phyloP scores from a whole-genome alignment of 2,329 filamentous ascomycete species.

The Aureobasidium leucospermi region DNA sequence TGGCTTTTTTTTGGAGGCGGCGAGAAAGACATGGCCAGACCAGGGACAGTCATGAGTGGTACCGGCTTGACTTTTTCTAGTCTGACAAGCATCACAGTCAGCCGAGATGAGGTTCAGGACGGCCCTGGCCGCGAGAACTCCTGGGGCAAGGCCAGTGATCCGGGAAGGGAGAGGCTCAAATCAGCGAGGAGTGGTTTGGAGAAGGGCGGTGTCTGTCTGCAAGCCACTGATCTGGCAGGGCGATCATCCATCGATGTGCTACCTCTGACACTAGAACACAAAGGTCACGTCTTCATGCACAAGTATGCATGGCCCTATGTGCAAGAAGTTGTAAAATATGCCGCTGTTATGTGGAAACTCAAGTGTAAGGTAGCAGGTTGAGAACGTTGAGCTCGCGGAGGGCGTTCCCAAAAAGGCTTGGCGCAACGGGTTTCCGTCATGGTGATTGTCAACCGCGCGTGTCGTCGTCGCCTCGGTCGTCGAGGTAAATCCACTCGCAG shows the following conservation, averaged over 20 bases:
- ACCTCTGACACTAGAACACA: background rate
- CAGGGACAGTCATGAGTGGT: background rate
- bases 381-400: background rate
- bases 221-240: background rate
- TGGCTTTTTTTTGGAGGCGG: background rate
- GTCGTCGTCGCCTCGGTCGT: background rate
- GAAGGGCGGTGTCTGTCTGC: background rate
- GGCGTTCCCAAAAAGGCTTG: background rate
- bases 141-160: background rate
- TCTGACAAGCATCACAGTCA: background rate
- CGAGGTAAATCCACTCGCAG: background rate
- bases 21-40: background rate
- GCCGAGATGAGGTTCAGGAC: slow-evolving; percentile 5
- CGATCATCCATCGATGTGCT: background rate
- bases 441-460: background rate
- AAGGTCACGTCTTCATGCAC: background rate
- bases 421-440: slow-evolving; percentile 5
- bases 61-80: background rate
- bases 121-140: background rate
- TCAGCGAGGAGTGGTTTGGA: background rate
- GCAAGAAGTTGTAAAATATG: background rate
- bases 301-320: background rate
- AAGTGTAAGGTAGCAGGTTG: background rate
- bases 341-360: background rate
- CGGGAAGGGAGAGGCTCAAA: background rate